phyloP scores from a whole-genome alignment of 1,284 basidiomycete species.

The Thecaphora thlaspeos region DNA sequence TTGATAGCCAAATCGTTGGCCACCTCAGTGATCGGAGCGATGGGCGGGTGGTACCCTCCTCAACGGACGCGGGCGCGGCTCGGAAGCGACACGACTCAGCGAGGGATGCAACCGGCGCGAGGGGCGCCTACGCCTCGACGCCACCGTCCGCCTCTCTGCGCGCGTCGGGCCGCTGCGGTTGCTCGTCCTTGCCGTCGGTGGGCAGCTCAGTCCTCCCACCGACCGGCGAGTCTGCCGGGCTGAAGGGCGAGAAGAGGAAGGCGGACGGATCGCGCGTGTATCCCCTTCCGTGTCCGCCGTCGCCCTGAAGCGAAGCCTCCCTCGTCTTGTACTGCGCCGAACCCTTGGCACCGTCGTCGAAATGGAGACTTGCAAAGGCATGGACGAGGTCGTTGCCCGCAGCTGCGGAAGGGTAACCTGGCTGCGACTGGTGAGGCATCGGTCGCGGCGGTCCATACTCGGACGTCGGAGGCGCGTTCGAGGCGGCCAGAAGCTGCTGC shows the following conservation, averaged over 20 bases:
- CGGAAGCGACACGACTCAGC: no score
- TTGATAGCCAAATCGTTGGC: no score
- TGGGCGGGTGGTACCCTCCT: no score
- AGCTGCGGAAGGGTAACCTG: background rate
- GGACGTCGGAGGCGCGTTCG: background rate
- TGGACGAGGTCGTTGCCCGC: slow-evolving; percentile 11
- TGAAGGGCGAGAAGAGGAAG: slow-evolving; percentile 43
- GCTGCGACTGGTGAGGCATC: background rate
- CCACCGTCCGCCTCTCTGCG: background rate
- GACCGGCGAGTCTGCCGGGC: slow-evolving; percentile 35
- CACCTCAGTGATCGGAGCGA: no score
- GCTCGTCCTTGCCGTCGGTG: background rate
- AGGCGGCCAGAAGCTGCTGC: background rate
- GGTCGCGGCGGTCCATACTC: no score
- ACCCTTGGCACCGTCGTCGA: slow-evolving; percentile 13
- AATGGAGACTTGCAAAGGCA: slow-evolving; percentile 25
- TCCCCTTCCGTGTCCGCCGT: slow-evolving; percentile 4
- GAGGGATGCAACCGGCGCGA: no score
- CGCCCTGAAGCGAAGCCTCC: slow-evolving; percentile 4
- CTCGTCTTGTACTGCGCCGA: slow-evolving; percentile 12
- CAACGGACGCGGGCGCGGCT: no score
- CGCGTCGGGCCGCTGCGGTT: background rate
- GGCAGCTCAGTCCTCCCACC: slow-evolving; percentile 30
- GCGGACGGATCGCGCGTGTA: slow-evolving; percentile 32
- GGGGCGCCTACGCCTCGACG: background rate